A percentile compares a stretch with the other conserved stretches of the same genome.
Evolutionary conservation across 768 basidiomycete species (phyloP).

Genomic region (Lyophyllum semitale): DNA sequence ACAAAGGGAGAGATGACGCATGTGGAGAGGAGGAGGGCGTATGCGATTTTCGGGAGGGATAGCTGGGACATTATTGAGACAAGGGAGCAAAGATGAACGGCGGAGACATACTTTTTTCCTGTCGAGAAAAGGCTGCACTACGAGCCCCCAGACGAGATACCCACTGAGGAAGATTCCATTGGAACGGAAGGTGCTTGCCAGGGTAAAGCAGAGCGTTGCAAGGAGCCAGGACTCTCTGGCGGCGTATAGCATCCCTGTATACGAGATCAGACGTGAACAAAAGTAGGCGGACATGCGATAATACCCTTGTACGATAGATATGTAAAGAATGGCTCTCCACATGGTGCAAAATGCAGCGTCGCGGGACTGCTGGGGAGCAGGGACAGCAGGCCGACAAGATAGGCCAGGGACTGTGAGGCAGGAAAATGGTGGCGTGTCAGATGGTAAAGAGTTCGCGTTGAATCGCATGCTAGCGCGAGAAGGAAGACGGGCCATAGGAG

Average conservation of each 20-base stretch:
- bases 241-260: slow-evolving; percentile 62
- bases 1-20: slow-evolving; percentile 67
- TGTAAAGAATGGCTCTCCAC: slow-evolving; percentile 87
- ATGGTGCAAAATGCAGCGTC: slow-evolving; percentile 69
- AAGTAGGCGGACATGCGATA: slow-evolving; percentile 8
- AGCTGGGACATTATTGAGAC: slow-evolving; percentile 30
- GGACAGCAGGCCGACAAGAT: slow-evolving; percentile 65
- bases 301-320: slow-evolving; percentile 74
- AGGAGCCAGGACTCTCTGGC: slow-evolving; percentile 48
- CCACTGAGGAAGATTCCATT: slow-evolving; percentile 79
- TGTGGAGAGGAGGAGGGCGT: slow-evolving; percentile 42
- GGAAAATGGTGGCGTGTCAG: slow-evolving; percentile 57
- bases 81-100: slow-evolving; percentile 2
- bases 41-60: slow-evolving; percentile 28
- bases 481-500: slow-evolving; percentile 39
- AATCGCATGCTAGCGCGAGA: slow-evolving; percentile 39
- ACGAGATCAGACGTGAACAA: not conserved
- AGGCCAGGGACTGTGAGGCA: slow-evolving; percentile 56
- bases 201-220: slow-evolving; percentile 62
- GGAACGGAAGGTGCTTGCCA: slow-evolving; percentile 70
- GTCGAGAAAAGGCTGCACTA: slow-evolving; percentile 54
- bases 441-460: slow-evolving; percentile 32
- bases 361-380: slow-evolving; percentile 81
- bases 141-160: slow-evolving; percentile 74
- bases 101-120: slow-evolving; percentile 30